Percentiles rank a stretch among this genome's conserved stretches.
Evolutionary conservation across 192 early-diverging fungal species (phyloP).

Genomic region (Chytriomyces sp.): DNA sequence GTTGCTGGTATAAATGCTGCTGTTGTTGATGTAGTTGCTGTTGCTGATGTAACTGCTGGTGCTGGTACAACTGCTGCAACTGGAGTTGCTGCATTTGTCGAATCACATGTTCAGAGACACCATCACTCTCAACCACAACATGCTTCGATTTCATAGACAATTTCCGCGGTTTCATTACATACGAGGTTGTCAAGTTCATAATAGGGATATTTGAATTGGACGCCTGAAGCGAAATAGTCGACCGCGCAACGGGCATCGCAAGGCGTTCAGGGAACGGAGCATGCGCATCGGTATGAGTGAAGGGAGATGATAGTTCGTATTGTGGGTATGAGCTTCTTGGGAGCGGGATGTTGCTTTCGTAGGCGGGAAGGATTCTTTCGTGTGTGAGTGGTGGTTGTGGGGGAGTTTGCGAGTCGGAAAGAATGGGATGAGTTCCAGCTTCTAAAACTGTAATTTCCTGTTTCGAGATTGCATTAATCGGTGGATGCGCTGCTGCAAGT

Average conservation of each 20-base stretch:
- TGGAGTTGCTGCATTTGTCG: constrained; percentile 24
- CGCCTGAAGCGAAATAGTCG: background rate
- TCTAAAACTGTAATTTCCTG: too few species aligned
- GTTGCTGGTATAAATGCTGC: constrained; percentile 17
- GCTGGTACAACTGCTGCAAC: background rate
- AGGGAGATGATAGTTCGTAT: too few species aligned
- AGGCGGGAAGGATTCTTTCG: too few species aligned
- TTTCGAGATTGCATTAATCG: too few species aligned
- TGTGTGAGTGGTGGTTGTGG: too few species aligned
- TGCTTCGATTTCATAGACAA: background rate
- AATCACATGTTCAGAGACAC: background rate
- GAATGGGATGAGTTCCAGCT: too few species aligned
- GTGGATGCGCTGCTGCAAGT: too few species aligned
- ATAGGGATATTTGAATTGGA: background rate
- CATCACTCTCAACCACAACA: background rate
- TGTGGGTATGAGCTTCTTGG: too few species aligned
- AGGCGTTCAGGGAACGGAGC: constrained; percentile 16
- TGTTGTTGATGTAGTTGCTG: constrained; percentile 21
- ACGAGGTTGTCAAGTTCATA: background rate
- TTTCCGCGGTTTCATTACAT: constrained; percentile 14
- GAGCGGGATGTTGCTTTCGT: too few species aligned
- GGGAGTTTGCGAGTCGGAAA: too few species aligned
- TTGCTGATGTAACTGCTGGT: background rate
- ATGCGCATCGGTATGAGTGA: background rate
- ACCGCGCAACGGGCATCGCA: background rate